Conservation (phyloP, 768 basidiomycete species). For the Strobilomyces confusus region DNA sequence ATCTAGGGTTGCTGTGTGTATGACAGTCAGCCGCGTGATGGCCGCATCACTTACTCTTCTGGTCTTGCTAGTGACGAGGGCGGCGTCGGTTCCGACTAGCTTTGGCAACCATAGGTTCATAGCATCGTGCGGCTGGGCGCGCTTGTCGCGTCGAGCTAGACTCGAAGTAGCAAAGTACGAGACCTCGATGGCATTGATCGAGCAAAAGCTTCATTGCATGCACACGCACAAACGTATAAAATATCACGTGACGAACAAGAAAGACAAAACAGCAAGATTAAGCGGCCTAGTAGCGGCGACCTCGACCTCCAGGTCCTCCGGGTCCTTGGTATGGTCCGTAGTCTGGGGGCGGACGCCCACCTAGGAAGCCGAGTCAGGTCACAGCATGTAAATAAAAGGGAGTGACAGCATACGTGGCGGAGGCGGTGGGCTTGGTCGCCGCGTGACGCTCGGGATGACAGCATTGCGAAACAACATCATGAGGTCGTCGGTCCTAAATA, state of each 20-base stretch:
- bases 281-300: conserved; percentile 37
- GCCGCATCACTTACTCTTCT: too few relatives aligned
- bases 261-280: background rate
- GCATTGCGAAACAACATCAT: conserved; percentile 82
- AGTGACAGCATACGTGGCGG: conserved; percentile 35
- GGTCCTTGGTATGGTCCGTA: conserved; percentile 88
- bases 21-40: too few relatives aligned
- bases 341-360: conserved; percentile 77
- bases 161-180: background rate
- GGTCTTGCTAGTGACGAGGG: too few relatives aligned
- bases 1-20: too few relatives aligned
- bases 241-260: conserved; percentile 19
- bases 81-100: background rate
- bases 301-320: conserved; percentile 52
- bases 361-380: conserved; percentile 27
- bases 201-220: background rate
- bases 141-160: background rate
- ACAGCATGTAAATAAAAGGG: background rate
- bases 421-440: conserved; percentile 54
- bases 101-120: background rate
- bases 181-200: background rate
- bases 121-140: background rate
- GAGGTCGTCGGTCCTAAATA: conserved; percentile 86
- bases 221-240: conserved; percentile 1
- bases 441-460: conserved; percentile 62